phyloP scores from a whole-genome alignment of 1,284 basidiomycete species.

The Rhodotorula sp. region DNA sequence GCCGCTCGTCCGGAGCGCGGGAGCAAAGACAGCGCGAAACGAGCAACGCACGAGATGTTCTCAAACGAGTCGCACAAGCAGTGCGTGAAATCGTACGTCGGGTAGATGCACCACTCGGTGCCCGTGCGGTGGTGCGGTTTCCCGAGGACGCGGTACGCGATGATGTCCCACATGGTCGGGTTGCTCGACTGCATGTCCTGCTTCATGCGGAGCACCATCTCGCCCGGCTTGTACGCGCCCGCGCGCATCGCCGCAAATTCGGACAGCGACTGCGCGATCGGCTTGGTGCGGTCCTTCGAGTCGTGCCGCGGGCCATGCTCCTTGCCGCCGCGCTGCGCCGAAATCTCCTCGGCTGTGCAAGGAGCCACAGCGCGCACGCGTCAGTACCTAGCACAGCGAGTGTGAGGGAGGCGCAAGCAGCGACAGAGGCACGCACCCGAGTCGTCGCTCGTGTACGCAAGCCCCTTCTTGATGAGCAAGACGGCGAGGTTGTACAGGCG shows the following conservation, averaged over 20 bases:
- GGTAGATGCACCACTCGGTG: constrained; percentile 82
- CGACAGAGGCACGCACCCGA: constrained; percentile 64
- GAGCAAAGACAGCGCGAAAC: constrained; percentile 70
- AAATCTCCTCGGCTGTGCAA: constrained; percentile 80
- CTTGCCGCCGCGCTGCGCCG: constrained; percentile 77
- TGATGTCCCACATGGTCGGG: constrained; percentile 99
- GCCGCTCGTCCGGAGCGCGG: no score
- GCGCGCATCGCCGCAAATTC: constrained; percentile 94
- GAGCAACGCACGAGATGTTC: constrained; percentile 90
- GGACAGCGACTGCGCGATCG: constrained; percentile 76
- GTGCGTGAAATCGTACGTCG: constrained; percentile 99
- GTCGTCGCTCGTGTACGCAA: constrained; percentile 95
- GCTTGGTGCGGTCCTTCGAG: constrained; percentile 82
- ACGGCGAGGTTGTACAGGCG: constrained; percentile 83
- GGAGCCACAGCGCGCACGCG: neutral
- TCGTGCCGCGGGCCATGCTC: constrained; percentile 79
- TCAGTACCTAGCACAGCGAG: constrained; percentile 16
- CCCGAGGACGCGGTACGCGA: constrained; percentile 91
- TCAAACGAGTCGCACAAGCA: constrained; percentile 98
- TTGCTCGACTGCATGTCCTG: constrained; percentile 88
- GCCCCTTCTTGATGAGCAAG: constrained; percentile 85
- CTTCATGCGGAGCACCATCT: constrained; percentile 96
- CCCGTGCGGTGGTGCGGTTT: constrained; percentile 92
- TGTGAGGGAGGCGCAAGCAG: constrained; percentile 7
- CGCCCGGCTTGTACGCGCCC: constrained; percentile 84